Evolutionary conservation across 352 stramenopile species (phyloP), one percentile per base, ranked within the genome.

Genomic region (Phytophthora nicotianae): DNA sequence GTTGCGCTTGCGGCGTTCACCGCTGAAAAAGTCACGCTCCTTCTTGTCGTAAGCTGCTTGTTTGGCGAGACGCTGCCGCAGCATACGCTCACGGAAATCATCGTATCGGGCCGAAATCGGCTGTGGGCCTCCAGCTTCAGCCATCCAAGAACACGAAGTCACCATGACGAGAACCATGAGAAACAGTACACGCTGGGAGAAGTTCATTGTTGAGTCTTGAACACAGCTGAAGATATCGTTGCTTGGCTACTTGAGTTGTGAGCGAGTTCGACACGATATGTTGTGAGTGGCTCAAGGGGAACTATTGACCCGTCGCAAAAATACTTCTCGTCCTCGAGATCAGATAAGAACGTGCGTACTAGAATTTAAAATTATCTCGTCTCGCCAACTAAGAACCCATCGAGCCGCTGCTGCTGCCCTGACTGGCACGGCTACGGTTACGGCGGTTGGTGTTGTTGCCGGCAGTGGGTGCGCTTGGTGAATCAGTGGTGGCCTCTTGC

Each of bases 401-500:
- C 7, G 62, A 71, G 37, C 62, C 58, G 27, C 67, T 75, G 50
- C 58, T 75, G 40, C 68, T 75, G 8, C 63, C 64, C 27, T 72
- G 62, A 50, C 63, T 72, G 6, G 14, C 62, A 16, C 68, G 68
- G 50, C 32, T 70, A 33, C 54, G 58, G 26, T 72, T 65, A 13
- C 53, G 58, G 43, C 35, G 48, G 23, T 11, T 54, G 11, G 17
- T 51, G 20, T 23, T 45, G 48, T 35, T 42, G 29, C 3, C 37
- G 3, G 33, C 20, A 21, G 26, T 29, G 21, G 27, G 37, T 17
- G 58, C 32, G 49, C 53, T 72, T 46, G 40, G 26, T 4, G 49
- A 47, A 33, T 74, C 70, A 24, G 42, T 37, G 33, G n/a, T 58
- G 13, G 49, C 50, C 54, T 91, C 82, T 4, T 71, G 71, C 11